These are phyloP conservation scores for Phytophthora sojae DNA, from an alignment of 352 stramenopile genomes.

Conservation along the genomic window DNA sequence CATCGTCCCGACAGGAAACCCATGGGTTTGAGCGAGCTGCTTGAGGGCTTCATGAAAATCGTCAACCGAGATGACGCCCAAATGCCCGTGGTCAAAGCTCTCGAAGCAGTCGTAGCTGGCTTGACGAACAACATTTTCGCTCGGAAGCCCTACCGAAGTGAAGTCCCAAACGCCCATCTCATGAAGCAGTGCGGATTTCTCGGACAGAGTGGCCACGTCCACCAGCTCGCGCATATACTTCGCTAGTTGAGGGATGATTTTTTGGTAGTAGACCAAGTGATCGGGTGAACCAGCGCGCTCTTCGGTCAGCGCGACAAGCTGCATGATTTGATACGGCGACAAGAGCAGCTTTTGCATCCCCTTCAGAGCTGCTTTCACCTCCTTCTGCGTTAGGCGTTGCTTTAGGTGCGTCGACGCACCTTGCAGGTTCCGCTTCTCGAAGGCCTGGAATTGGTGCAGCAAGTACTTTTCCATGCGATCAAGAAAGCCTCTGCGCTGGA, in stretches of 20 bases:
- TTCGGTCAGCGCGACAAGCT: slow-evolving; percentile 44
- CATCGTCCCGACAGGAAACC: slow-evolving; percentile 29
- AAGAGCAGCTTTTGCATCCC: slow-evolving; percentile 66
- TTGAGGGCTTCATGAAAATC: slow-evolving; percentile 48
- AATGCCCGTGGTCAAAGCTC: slow-evolving; percentile 36
- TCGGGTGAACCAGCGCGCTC: slow-evolving; percentile 23
- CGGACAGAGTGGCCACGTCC: slow-evolving; percentile 32
- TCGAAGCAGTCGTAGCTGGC: slow-evolving; percentile 47
- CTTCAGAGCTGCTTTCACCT: slow-evolving; percentile 53
- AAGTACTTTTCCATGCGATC: slow-evolving; percentile 53
- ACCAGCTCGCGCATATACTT: slow-evolving; percentile 41
- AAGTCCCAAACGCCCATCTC: slow-evolving; percentile 29
- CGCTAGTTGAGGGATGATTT: slow-evolving; percentile 41
- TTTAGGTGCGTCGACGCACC: slow-evolving; percentile 62
- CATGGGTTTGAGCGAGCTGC: slow-evolving; percentile 29
- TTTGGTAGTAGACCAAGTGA: slow-evolving; percentile 56
- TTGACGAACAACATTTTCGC: slow-evolving; percentile 42
- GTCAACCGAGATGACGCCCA: slow-evolving; percentile 44
- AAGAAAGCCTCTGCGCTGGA: slow-evolving; percentile 55
- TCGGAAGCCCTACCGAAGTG: slow-evolving; percentile 20
- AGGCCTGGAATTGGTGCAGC: slow-evolving; percentile 56
- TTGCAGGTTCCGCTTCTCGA: slow-evolving; percentile 55
- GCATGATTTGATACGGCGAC: slow-evolving; percentile 57
- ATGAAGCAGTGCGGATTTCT: slow-evolving; percentile 37
- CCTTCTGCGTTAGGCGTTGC: slow-evolving; percentile 51